Evolutionary conservation across 139 green algal species (phyloP).

Genomic region (Diplosphaera chodatii): DNA sequence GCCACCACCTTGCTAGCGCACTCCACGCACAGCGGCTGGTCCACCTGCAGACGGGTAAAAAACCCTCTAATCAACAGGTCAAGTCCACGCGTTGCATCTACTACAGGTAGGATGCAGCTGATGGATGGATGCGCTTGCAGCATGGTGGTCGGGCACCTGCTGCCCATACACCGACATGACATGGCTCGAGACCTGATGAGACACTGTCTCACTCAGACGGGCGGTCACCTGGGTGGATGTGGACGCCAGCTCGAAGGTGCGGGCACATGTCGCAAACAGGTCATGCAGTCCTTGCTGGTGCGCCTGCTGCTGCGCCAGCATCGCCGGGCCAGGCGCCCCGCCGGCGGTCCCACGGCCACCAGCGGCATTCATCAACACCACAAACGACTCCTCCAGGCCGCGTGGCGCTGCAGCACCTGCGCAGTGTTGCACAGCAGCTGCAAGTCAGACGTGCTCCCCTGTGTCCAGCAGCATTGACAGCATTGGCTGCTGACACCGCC

Average conservation of each 20-base stretch:
- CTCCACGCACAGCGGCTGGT: slow-evolving; percentile 82
- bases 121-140: no score
- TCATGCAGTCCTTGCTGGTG: slow-evolving; percentile 28
- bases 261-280: slow-evolving; percentile 45
- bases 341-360: background rate
- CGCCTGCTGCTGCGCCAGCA: slow-evolving; percentile 13
- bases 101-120: no score
- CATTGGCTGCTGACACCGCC: no score
- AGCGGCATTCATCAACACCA: slow-evolving; percentile 34
- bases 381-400: slow-evolving; percentile 69
- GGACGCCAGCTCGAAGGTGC: slow-evolving; percentile 61
- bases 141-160: no score
- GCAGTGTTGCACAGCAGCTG: no score
- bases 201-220: no score
- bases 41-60: slow-evolving; percentile 40
- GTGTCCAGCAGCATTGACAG: no score
- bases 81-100: no score
- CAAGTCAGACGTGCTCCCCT: no score
- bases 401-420: background rate
- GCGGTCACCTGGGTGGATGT: slow-evolving; percentile 24
- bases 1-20: slow-evolving; percentile 65
- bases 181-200: no score
- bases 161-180: no score
- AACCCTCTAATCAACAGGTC: no score
- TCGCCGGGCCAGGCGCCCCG: slow-evolving; percentile 1